Conservation (phyloP, 1,139 yeast species). For the Scheffersomyces illinoinensis region DNA sequence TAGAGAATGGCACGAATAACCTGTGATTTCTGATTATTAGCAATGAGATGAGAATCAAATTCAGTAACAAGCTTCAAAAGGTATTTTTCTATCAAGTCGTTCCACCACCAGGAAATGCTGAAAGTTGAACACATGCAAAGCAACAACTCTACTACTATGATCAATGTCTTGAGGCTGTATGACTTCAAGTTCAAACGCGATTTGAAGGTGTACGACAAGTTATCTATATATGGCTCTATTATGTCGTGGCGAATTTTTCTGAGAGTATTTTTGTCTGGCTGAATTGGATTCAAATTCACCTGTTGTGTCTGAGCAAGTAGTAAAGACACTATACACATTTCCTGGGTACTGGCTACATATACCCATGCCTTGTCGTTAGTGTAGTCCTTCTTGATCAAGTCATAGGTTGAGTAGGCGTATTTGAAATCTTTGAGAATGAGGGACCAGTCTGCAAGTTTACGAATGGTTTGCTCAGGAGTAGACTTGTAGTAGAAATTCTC, state of each 20-base stretch:
- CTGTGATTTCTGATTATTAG: conserved; percentile 32
- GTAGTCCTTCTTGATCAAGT: conserved; percentile 76
- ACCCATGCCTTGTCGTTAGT: conserved; percentile 79
- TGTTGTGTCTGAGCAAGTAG: conserved; percentile 64
- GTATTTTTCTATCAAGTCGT: conserved; percentile 47
- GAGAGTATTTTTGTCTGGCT: conserved; percentile 52
- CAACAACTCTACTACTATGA: conserved; percentile 52
- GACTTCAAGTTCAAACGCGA: conserved; percentile 67
- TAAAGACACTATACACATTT: conserved; percentile 77
- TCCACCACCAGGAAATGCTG: conserved; percentile 50
- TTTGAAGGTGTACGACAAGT: conserved; percentile 50
- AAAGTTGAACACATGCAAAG: conserved; percentile 45
- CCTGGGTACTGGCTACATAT: conserved; percentile 82
- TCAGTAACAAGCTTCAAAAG: conserved; percentile 43
- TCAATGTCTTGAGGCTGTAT: conserved; percentile 51
- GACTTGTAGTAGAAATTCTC: conserved; percentile 57
- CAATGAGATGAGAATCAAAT: conserved; percentile 36
- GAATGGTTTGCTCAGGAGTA: conserved; percentile 70
- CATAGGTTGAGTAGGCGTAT: conserved; percentile 83
- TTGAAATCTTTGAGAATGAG: conserved; percentile 86
- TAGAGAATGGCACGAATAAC: conserved; percentile 44
- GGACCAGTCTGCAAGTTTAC: conserved; percentile 91
- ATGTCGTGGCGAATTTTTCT: conserved; percentile 61
- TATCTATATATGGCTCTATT: conserved; percentile 67
- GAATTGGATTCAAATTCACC: conserved; percentile 13